Evolutionary conservation across 192 early-diverging fungal species (phyloP), one percentile per base, ranked within the genome.

Genomic region (Kickxella alabastrina): DNA sequence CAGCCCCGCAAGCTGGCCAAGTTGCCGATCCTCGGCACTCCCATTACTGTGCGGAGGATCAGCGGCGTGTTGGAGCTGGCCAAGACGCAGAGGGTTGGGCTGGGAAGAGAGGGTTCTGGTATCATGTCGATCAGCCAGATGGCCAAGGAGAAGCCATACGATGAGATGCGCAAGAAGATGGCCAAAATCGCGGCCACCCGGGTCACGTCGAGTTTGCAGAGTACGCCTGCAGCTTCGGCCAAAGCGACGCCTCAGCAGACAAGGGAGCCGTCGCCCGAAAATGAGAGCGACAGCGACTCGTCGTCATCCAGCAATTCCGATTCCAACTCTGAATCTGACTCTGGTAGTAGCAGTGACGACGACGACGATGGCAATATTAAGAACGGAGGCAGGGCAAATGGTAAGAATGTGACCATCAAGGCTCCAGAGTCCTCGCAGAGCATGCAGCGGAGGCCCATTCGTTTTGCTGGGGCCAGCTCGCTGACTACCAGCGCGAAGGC

Each of bases 111-210:
- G 13, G 57, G 68, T 17, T 7, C 23, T 5, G 38, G 45, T 2
- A 57, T 74, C 23, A 55, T 49, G 59, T 66, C 63, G 25, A 66
- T 74, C 29, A 62, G 58, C 27, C 63, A 74, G 55, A 41, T 74
- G 35, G 70, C 70, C 1, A 65, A 47, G 18, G 51, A 54, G 5
- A 74, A 56, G 34, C 70, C 70, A 4, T 74, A 66, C 35, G 70
- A 65, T 34, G 58, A 61, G 14, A 43, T 74, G 14, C 62, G 70
- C 51, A 74, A 74, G 55, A 56, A 48, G 19, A 58, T 74, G 50
- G 62, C 62, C 14, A 59, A 62, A 35, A 25, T 18, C 26, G 54
- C 57, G 1, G 54, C 58, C 17, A 60, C 39, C 10, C 26, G n/a
- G 15, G 41, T 23, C 21, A 37, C 17, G 23, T 8, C 31, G 25